Evolutionary conservation across 208 protist species (phyloP), one percentile per base, ranked within the genome.

Genomic region (Leishmania major): DNA sequence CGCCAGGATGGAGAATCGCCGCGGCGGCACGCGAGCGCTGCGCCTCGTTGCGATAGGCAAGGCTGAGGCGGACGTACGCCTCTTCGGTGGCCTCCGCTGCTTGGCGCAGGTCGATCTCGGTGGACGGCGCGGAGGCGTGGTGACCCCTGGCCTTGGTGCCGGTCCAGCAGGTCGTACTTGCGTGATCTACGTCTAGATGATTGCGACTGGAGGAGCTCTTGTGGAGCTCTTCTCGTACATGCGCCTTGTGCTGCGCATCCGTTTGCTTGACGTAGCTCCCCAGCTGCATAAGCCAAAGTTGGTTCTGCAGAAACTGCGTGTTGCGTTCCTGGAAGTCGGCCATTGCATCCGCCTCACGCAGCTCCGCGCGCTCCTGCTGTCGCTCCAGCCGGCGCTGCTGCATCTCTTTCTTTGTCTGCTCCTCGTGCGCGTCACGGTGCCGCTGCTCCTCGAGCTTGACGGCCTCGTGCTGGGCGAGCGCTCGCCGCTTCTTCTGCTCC

Each of bases 41-140:
- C 17, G 77, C 82, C 49, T 78, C 71, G 31, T 78, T 85, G 60
- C 77, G 82, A 53, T 85, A 85, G 28, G 77, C 70, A 15, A 85
- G 77, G 25, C 82, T 85, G 37, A 85, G 77, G 69, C 74, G 82
- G 69, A 85, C 77, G 72, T 85, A 85, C 35, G 77, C 72, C 43
- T 80, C 82, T 62, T 85, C 82, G 37, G 77, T 85, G 59, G 15
- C 45, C 53, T 67, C 31, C n/a, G 82, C 82, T 19, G 70, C 62
- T 22, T 78, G 25, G 57, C 82, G 82, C 82, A 85, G 60, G 40
- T 66, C 62, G 0, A n/a, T 71, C 60, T 85, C 77, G 10, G 51
- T 85, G 62, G 82, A 71, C 7, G 60, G 72, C 45, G 45, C 17
- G 40, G 47, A 43, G 40, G 37, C 17, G 45, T 43, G 77, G 11